Conservation (phyloP, 306 rosid genomes). For the Senna siamea region DNA sequence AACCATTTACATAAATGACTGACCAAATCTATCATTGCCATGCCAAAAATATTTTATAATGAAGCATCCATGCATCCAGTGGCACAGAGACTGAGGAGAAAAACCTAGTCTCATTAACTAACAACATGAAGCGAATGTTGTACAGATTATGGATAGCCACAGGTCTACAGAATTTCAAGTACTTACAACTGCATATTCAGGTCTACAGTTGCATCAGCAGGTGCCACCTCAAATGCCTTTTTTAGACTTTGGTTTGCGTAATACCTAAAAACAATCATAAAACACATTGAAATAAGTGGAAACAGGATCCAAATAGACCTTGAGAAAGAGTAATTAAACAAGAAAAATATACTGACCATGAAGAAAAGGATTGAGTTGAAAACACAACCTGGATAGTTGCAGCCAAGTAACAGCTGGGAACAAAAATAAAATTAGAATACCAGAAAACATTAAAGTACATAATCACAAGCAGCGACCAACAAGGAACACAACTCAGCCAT, state of each 20-base stretch:
- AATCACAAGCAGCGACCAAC: slow-evolving; percentile 4
- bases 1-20: neutral
- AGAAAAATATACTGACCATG: slow-evolving; percentile 54
- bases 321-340: neutral
- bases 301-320: slow-evolving; percentile 6
- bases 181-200: slow-evolving; percentile 61
- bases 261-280: slow-evolving; percentile 58
- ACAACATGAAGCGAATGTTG: slow-evolving; percentile 5
- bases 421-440: slow-evolving; percentile 40
- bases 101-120: neutral
- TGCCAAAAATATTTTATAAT: neutral
- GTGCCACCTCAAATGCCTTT: slow-evolving; percentile 72
- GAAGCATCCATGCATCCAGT: neutral
- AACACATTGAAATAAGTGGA: slow-evolving; percentile 32
- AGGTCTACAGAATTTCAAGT: neutral
- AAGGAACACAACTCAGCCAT: neutral
- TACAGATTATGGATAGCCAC: neutral
- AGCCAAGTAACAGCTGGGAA: slow-evolving; percentile 82
- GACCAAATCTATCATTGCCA: slow-evolving; percentile 12
- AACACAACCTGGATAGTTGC: slow-evolving; percentile 93
- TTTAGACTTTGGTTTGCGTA: slow-evolving; percentile 56
- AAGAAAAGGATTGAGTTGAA: slow-evolving; percentile 69
- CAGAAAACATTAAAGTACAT: slow-evolving; percentile 1
- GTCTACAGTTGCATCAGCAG: slow-evolving; percentile 95
- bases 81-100: neutral